Evolutionary conservation across 495 filamentous ascomycete species (phyloP).

Genomic region (Hyaloscypha hepaticicola): DNA sequence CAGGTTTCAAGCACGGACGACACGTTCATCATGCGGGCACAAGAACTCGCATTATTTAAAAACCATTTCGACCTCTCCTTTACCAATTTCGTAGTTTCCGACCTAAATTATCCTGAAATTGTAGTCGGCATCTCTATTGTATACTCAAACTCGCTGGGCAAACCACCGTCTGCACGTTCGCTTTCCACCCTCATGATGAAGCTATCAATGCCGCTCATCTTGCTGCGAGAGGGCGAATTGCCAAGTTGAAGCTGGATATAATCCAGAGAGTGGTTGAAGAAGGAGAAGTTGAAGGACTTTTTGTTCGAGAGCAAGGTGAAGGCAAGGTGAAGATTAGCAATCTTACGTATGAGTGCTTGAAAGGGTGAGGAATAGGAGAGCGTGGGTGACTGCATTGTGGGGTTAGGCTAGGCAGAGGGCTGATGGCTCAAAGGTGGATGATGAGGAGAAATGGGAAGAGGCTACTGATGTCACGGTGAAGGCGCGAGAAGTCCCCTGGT

Average conservation of each 20-base stretch:
- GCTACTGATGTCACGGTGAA: constrained; percentile 27
- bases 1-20: constrained; percentile 27
- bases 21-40: constrained; percentile 14
- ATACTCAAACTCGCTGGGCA: constrained; percentile 32
- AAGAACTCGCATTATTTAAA: constrained; percentile 31
- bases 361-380: constrained; percentile 22
- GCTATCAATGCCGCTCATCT: constrained; percentile 25
- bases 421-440: constrained; percentile 26
- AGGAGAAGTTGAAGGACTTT: constrained; percentile 4
- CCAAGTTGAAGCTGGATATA: constrained; percentile 12
- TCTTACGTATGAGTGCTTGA: background rate
- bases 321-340: constrained; percentile 10
- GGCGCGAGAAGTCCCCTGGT: constrained; percentile 13
- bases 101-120: constrained; percentile 11
- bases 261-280: background rate
- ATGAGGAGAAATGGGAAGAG: constrained; percentile 38
- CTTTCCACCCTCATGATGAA: constrained; percentile 22
- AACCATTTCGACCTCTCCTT: constrained; percentile 32
- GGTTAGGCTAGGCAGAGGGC: constrained; percentile 24
- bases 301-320: constrained; percentile 15
- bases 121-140: constrained; percentile 33
- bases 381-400: constrained; percentile 29
- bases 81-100: constrained; percentile 25
- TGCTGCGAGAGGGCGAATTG: constrained; percentile 22
- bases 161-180: constrained; percentile 31